Base-by-base conservation (phyloP, 2,329 filamentous ascomycete species). In the Geosmithia putterillii region DNA sequence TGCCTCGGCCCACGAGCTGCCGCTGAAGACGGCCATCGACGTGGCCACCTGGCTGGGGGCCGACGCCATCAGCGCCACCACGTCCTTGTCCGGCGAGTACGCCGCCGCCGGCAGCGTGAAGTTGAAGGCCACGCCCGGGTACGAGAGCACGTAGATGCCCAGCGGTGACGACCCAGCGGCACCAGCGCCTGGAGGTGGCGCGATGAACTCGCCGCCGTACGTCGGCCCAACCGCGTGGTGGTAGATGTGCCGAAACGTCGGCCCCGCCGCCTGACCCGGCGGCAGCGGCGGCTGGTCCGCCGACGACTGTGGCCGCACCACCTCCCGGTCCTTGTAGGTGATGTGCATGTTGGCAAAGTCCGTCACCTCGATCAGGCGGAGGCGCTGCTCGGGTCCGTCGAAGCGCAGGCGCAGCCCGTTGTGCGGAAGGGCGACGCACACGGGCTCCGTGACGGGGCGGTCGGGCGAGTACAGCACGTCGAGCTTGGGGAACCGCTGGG, bases 371-470 rank as follows among this genome's bases (percentile, higher is more conserved):
- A 98, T 86, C 47, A 98, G 67, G 3, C 92, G 84, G 37, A 98
- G 68, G 32, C 90, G 79, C 62, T 98, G 92, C 54, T 96, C 89
- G 4, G 86, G 81, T 0, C 89, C 92, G 57, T 98, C 92, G 57
- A 98, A 98, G 37, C 86, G 86, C 43, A 98, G 67, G 12, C 90
- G 83, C 23, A 98, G 62, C 22, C 92, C 92, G 63, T 96, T 98
- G 3, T 78, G 74, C 1, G 89, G 85, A 4, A 98, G 75, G 17
- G 72, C 73, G 44, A 96, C 64, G 38, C 86, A 69, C 17, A 95
- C 75, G 0, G 88, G 86, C 22, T 86, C 76, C 25, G 71, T 71
- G 28, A 95, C 73, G 3, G 92, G 90, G 12, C 79, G 67, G 15
- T 76, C 67, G n/a, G 80, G 73, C 22, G 87, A 87, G 63, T 92